These are phyloP conservation scores for Pholiota conissans DNA, from an alignment of 768 basidiomycete genomes.

Conservation along the genomic window DNA sequence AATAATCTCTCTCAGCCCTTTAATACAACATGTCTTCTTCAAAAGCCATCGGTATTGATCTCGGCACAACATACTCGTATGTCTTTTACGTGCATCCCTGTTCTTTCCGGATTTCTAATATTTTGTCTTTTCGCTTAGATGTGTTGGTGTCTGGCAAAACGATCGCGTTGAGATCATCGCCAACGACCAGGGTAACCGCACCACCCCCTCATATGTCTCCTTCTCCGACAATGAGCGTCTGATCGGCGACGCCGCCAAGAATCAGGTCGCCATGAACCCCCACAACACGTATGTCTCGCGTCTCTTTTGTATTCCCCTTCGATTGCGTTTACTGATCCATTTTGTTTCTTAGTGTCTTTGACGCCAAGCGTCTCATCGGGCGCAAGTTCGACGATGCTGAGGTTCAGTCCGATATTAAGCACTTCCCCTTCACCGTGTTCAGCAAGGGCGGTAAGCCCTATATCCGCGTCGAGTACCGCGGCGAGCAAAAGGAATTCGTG, in stretches of 20 bases:
- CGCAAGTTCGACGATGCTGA: slow-evolving; percentile 85
- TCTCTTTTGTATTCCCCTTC: background rate
- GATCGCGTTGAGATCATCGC: slow-evolving; percentile 99
- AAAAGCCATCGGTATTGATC: slow-evolving; percentile 91
- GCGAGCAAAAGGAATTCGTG: slow-evolving; percentile 92
- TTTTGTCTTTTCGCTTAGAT: slow-evolving; percentile 47
- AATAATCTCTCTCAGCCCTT: background rate
- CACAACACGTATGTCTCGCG: slow-evolving; percentile 62
- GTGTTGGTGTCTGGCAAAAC: slow-evolving; percentile 99
- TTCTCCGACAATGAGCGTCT: slow-evolving; percentile 95
- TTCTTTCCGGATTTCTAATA: slow-evolving; percentile 8
- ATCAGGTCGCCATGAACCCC: slow-evolving; percentile 99
- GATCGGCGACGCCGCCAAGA: slow-evolving; percentile 98
- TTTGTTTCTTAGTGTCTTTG: slow-evolving; percentile 61
- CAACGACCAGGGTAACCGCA: slow-evolving; percentile 98
- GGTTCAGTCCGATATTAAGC: background rate
- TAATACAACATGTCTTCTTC: slow-evolving; percentile 49
- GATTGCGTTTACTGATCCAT: background rate
- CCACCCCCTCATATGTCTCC: slow-evolving; percentile 98
- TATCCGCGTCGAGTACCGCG: slow-evolving; percentile 88
- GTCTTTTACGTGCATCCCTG: slow-evolving; percentile 23
- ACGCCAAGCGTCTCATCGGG: slow-evolving; percentile 98
- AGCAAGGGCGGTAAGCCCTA: slow-evolving; percentile 88
- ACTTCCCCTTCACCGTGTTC: slow-evolving; percentile 11
- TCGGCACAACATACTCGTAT: slow-evolving; percentile 96